Evolutionary conservation across 331 rosid species (phyloP), one percentile per base, ranked within the genome.

Genomic region (Cucumis variabilis): DNA sequence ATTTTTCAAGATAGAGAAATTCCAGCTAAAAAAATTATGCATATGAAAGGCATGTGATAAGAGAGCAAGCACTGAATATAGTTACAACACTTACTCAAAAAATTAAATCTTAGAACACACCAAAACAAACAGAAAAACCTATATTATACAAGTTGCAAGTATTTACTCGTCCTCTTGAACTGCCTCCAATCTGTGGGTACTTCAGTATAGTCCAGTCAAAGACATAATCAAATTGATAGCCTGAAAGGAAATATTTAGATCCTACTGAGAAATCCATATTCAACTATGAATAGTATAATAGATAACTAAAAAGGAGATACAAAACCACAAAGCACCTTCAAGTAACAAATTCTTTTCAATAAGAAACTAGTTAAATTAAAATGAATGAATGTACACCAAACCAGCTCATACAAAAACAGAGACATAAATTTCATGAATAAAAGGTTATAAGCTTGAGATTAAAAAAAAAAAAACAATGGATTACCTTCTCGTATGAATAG

Each of bases 201-300:
- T 96, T 96, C 92, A 97, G 89, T 83, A 96, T 90, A 27, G 99
- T 97, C 99, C 99, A 97, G 92, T 97, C 99, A 70, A 96, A 97
- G 84, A 97, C 95, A 93, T 93, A 94, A 90, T 97, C 99, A 93
- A 96, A 97, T 86, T 97, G 99, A 92, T 94, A 94, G 87, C 99
- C 99, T 97, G 90, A 89, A 87, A 86, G 86, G 88, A 86, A 89
- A 82, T 79, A 87, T 89, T 84, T 86, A 82, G 69, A 84, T 86
- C 88, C 86, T 33, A 71, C 85, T 69, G 28, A 82, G 48, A 75
- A 67, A 69, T 85, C 82, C 53, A 30, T 75, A 30, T 5, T 70
- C 83, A 74, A 68, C 53, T 60, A 24, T 33, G 37, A 71, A 44
- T 21, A 15, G 73, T 67, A 65, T 6, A 77, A 62, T 21, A 24